Evolutionary conservation across 495 filamentous ascomycete species (phyloP).

Genomic region (Pyronema omphalodes): DNA sequence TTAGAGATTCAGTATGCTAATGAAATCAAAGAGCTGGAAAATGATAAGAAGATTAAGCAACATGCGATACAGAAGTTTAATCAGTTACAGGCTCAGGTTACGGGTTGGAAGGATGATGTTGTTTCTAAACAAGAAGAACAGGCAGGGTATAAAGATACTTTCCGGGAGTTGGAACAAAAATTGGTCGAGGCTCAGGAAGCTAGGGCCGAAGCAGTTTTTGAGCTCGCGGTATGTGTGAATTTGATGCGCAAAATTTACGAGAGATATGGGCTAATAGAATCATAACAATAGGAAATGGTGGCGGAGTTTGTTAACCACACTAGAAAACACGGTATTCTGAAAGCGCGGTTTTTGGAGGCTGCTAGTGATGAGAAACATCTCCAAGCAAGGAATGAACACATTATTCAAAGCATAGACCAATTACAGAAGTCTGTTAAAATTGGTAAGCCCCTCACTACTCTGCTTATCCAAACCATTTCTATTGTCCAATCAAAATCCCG

Average conservation of each 20-base stretch:
- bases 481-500: background rate
- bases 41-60: constrained; percentile 19
- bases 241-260: background rate
- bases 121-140: constrained; percentile 7
- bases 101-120: constrained; percentile 21
- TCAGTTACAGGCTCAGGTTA: constrained; percentile 5
- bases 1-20: background rate
- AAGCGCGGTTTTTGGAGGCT: constrained; percentile 58
- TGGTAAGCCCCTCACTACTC: constrained; percentile 5
- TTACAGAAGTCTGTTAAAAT: constrained; percentile 26
- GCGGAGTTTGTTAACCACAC: constrained; percentile 27
- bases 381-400: constrained; percentile 29
- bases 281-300: constrained; percentile 9
- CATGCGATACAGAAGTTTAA: constrained; percentile 14
- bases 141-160: constrained; percentile 13
- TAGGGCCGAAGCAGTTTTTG: constrained; percentile 43
- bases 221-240: constrained; percentile 40
- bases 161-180: constrained; percentile 30
- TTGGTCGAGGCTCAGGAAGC: constrained; percentile 40
- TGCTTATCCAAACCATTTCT: background rate
- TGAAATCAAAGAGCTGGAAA: constrained; percentile 10
- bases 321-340: constrained; percentile 44
- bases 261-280: too few species aligned
- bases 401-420: constrained; percentile 37
- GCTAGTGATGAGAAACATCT: constrained; percentile 53